A percentile compares a stretch with the other conserved stretches of the same genome.
Evolutionary conservation across 2,329 filamentous ascomycete genomes (phyloP).

Genomic region (Sclerotinia subarctica): DNA sequence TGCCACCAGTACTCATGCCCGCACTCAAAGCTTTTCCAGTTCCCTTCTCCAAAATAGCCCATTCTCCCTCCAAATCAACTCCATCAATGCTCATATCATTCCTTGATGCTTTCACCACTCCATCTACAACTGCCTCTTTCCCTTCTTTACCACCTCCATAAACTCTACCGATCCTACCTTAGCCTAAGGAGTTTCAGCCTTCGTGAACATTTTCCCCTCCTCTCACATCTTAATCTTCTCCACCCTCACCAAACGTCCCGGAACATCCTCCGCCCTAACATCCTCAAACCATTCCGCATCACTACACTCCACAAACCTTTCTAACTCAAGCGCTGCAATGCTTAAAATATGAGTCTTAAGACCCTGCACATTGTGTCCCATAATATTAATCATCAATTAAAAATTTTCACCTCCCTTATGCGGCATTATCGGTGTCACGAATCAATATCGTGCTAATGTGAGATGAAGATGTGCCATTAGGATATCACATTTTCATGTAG

Average conservation of each 20-base stretch:
- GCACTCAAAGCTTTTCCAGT: too few relatives aligned
- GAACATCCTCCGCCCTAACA: not conserved
- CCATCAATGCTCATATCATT: not conserved
- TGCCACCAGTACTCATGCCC: too few relatives aligned
- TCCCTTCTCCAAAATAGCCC: not conserved
- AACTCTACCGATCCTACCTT: not conserved
- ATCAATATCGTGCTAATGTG: not conserved
- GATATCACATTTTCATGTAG: not conserved
- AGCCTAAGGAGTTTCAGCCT: not conserved
- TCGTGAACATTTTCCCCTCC: not conserved
- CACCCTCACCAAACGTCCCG: not conserved
- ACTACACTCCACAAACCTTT: not conserved
- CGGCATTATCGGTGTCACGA: not conserved
- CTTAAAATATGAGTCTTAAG: not conserved
- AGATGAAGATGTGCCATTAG: not conserved
- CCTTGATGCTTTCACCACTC: not conserved
- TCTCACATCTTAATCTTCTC: not conserved
- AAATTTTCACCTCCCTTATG: not conserved
- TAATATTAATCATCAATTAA: slow-evolving; percentile 5
- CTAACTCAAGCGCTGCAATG: not conserved
- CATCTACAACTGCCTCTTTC: not conserved
- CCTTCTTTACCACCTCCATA: not conserved
- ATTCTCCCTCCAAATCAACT: not conserved
- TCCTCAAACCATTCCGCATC: not conserved
- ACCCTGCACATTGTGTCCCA: not conserved